Evolutionary conservation across 2,329 filamentous ascomycete species (phyloP).

Genomic region (Pestalotiopsis sp.): DNA sequence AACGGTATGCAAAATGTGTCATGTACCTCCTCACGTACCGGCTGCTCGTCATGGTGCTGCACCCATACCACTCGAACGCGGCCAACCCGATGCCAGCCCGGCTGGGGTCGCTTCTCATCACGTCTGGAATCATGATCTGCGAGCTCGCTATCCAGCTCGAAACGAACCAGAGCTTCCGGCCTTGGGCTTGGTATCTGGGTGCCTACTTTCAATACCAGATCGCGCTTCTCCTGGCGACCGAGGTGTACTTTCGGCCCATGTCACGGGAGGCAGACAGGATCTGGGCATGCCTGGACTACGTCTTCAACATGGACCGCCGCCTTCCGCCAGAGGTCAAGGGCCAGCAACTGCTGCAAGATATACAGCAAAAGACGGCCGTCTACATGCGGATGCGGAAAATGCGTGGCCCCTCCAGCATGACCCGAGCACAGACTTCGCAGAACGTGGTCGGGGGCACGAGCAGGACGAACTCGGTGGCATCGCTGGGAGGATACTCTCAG

Average conservation of each 20-base stretch:
- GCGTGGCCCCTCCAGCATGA: conserved; percentile 50
- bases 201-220: conserved; percentile 75
- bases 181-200: conserved; percentile 72
- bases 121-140: conserved; percentile 55
- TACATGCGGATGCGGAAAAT: conserved; percentile 63
- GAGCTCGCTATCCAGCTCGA: conserved; percentile 50
- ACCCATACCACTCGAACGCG: conserved; percentile 62
- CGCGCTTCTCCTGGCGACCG: conserved; percentile 68
- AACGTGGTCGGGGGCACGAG: conserved; percentile 34
- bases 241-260: conserved; percentile 62
- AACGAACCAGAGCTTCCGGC: conserved; percentile 44
- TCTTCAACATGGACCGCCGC: conserved; percentile 62
- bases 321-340: conserved; percentile 59
- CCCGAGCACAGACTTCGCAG: conserved; percentile 36
- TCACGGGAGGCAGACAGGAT: conserved; percentile 64
- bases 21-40: conserved; percentile 66
- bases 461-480: not conserved
- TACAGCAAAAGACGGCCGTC: conserved; percentile 60
- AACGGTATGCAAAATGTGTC: conserved; percentile 64
- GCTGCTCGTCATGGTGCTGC: conserved; percentile 67
- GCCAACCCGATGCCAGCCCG: conserved; percentile 58
- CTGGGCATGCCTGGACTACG: conserved; percentile 72
- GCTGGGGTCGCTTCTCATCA: conserved; percentile 64
- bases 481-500: conserved; percentile 12
- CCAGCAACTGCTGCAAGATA: conserved; percentile 60